Evolutionary conservation across 495 filamentous ascomycete species (phyloP).

Genomic region (Neurospora intermedia): DNA sequence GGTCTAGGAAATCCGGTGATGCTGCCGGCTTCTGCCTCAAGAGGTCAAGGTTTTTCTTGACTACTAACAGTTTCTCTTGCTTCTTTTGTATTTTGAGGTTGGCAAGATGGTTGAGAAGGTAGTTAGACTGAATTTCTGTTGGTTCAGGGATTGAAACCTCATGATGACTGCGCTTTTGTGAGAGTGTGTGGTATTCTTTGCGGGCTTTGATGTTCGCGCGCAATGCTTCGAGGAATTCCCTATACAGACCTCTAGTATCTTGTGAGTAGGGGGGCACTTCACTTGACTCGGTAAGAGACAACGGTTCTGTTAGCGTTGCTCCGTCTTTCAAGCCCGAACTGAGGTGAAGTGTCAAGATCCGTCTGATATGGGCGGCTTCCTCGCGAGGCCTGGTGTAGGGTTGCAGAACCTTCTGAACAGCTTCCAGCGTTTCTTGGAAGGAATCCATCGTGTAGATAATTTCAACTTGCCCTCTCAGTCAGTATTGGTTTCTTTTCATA

Average conservation of each 20-base stretch:
- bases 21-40: conserved; percentile 46
- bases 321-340: conserved; percentile 21
- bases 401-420: conserved; percentile 19
- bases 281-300: conserved; percentile 27
- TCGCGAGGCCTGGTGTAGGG: conserved; percentile 34
- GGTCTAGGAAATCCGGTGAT: conserved; percentile 37
- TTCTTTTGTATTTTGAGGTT: conserved; percentile 41
- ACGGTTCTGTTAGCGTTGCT: conserved; percentile 17
- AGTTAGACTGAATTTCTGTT: conserved; percentile 11
- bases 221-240: conserved; percentile 49
- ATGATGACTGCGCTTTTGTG: conserved; percentile 11
- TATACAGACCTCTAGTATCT: conserved; percentile 23
- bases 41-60: conserved; percentile 32
- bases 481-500: not conserved
- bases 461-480: not conserved
- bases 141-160: not conserved
- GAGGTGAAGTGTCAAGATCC: conserved; percentile 30
- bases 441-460: conserved; percentile 1
- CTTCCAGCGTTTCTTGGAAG: conserved; percentile 7
- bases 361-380: conserved; percentile 31
- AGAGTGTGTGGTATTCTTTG: conserved; percentile 30
- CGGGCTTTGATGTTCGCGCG: conserved; percentile 45
- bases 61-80: conserved; percentile 39
- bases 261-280: conserved; percentile 8
- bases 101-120: conserved; percentile 39